Percentiles rank a stretch among this genome's conserved stretches.
Conservation (phyloP, 2,329 filamentous ascomycete genomes). For the Ustilaginoidea virens region DNA sequence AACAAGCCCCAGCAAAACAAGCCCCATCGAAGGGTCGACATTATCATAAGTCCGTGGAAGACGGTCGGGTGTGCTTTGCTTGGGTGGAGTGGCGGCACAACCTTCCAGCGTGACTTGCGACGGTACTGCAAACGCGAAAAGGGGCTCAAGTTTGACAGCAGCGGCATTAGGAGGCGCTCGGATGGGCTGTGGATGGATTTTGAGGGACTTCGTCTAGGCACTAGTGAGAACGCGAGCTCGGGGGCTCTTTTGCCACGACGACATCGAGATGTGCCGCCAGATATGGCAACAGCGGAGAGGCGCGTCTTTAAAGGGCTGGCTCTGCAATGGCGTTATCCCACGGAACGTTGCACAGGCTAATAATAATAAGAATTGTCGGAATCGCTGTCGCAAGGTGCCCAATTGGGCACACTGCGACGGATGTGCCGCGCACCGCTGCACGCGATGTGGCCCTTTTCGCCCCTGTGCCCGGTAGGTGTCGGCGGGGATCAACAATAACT, state of each 20-base stretch:
- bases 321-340: constrained; percentile 49
- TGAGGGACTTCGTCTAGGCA: constrained; percentile 17
- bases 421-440: too few species aligned
- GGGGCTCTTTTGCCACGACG: constrained; percentile 7
- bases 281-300: constrained; percentile 61
- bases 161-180: constrained; percentile 55
- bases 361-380: too few species aligned
- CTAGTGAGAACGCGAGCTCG: constrained; percentile 13
- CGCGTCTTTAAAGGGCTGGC: constrained; percentile 66
- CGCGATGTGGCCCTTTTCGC: too few species aligned
- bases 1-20: neutral
- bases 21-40: constrained; percentile 77
- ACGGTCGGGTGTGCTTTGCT: constrained; percentile 78
- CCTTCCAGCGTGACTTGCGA: constrained; percentile 76
- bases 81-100: constrained; percentile 80
- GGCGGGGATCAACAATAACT: too few species aligned
- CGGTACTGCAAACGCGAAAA: constrained; percentile 60
- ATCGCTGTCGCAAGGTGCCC: too few species aligned
- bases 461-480: too few species aligned
- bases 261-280: constrained; percentile 29
- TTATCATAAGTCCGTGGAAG: constrained; percentile 78
- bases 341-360: constrained; percentile 53
- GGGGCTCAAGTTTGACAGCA: constrained; percentile 79
- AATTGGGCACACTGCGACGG: too few species aligned
- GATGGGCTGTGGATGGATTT: constrained; percentile 60